Base-by-base conservation (phyloP, 1,284 basidiomycete genomes). In the Cutaneotrichosporon sp. region DNA sequence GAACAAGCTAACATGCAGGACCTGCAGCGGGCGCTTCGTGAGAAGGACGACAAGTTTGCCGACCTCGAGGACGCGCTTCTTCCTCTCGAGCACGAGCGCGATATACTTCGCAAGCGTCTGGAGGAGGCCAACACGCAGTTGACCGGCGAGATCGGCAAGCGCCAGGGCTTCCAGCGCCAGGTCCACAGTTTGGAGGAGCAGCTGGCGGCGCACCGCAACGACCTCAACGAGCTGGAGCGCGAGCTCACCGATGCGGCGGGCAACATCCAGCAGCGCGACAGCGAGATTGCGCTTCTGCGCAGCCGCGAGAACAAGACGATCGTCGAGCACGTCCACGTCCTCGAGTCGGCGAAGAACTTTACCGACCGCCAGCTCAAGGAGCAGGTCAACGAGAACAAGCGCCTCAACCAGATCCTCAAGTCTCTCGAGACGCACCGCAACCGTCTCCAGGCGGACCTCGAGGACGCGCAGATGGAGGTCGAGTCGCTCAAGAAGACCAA, bases 271-370 rank as follows among this genome's bases (percentile, higher is more conserved):
- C 84, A 84, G 50, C 87, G 89, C 38, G 91, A 97, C 72, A 90
- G 88, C 84, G 91, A 95, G 63, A 85, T 92, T 64, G 89, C 88
- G 64, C 89, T 93, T 62, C 81, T 95, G 16, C 89, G 92, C 62
- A 89, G 89, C 8, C 87, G 87, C 74, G 91, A 95, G 78, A 62
- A 98, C 83, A 97, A 95, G 83, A 98, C 93, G 14, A 97, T 97
- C 62, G 94, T 99, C 53, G 95, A 99, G 79, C 97, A 99, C 73
- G 94, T 99, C 22, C 91, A 99, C 71, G 97, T 99, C 18, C 84
- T 97, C 7, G 95, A 99, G 76, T 92, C 97, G 73, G 95, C 97
- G 11, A 98, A 98, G 79, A 90, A 90, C 61, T 89, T 97, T 65
- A 97, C 97, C 1, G 95, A 99, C 75, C 87, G 90, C 27, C 92